Percentiles rank a stretch among this genome's conserved stretches.
phyloP scores from a whole-genome alignment of 1,284 basidiomycete genomes.

The Exsudoporus floridanus region DNA sequence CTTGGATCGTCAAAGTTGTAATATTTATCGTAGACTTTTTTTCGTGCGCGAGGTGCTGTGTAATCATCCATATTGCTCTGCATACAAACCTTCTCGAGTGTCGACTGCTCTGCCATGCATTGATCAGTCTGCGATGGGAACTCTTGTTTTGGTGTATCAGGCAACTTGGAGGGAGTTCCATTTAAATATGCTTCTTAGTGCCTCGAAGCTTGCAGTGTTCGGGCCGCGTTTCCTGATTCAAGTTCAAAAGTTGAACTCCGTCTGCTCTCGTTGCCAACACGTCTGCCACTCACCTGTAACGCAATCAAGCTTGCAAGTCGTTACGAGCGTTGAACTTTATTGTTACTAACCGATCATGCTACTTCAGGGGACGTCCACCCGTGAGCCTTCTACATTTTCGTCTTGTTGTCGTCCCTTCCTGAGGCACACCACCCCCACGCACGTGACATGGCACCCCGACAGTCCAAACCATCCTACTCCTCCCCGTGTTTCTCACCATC shows the following conservation, averaged over 20 bases:
- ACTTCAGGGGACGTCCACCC: background rate
- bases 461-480: slow-evolving; percentile 8
- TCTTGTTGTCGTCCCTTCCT: no score
- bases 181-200: slow-evolving; percentile 5
- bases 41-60: slow-evolving; percentile 7
- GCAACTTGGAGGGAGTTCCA: slow-evolving; percentile 4
- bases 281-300: no score
- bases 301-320: background rate
- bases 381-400: background rate
- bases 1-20: slow-evolving; percentile 9
- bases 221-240: background rate
- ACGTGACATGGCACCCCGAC: slow-evolving; percentile 1
- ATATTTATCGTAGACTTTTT: slow-evolving; percentile 22
- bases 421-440: no score
- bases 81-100: background rate
- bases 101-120: no score
- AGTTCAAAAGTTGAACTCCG: background rate
- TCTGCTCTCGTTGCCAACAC: background rate
- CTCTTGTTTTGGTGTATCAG: no score
- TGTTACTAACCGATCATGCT: background rate
- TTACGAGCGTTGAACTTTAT: background rate
- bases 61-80: background rate
- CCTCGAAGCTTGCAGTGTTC: background rate
- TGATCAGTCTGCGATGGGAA: no score
- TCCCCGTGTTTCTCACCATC: slow-evolving; percentile 14